Evolutionary conservation across 1,284 basidiomycete genomes (phyloP).

Genomic region (Pyrrhoderma noxium): DNA sequence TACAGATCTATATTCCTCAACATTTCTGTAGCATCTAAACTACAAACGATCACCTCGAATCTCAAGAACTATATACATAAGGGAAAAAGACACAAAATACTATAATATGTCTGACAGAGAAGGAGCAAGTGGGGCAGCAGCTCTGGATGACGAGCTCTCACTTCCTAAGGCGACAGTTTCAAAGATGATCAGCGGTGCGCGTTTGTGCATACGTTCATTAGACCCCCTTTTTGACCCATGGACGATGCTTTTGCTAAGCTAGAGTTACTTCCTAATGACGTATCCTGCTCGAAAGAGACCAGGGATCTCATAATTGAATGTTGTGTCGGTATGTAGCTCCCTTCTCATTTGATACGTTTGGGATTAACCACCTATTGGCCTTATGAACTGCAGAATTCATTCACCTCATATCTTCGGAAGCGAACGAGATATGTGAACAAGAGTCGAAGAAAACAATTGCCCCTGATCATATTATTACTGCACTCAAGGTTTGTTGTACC

Average conservation of each 20-base stretch:
- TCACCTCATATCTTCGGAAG: slow-evolving; percentile 93
- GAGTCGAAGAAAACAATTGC: slow-evolving; percentile 99
- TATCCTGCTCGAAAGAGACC: slow-evolving; percentile 93
- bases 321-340: slow-evolving; percentile 71
- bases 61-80: background rate
- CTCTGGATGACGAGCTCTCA: slow-evolving; percentile 85
- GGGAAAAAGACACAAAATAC: slow-evolving; percentile 1
- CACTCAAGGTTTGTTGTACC: slow-evolving; percentile 64
- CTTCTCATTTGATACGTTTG: background rate
- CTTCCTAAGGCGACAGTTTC: slow-evolving; percentile 96
- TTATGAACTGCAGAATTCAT: slow-evolving; percentile 78
- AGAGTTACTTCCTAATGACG: slow-evolving; percentile 83
- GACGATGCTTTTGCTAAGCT: slow-evolving; percentile 16
- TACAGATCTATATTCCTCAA: no score
- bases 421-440: slow-evolving; percentile 97
- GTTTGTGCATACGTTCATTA: slow-evolving; percentile 10
- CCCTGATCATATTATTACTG: slow-evolving; percentile 92
- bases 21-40: background rate
- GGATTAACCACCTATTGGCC: background rate
- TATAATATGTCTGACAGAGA: slow-evolving; percentile 80
- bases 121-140: slow-evolving; percentile 54
- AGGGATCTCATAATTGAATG: slow-evolving; percentile 96
- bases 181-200: slow-evolving; percentile 89
- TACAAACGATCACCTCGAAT: background rate
- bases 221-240: slow-evolving; percentile 7